A percentile compares a stretch with the other conserved stretches of the same genome.
Conservation (phyloP, 768 basidiomycete genomes). For the Agrocybe chaxingu region DNA sequence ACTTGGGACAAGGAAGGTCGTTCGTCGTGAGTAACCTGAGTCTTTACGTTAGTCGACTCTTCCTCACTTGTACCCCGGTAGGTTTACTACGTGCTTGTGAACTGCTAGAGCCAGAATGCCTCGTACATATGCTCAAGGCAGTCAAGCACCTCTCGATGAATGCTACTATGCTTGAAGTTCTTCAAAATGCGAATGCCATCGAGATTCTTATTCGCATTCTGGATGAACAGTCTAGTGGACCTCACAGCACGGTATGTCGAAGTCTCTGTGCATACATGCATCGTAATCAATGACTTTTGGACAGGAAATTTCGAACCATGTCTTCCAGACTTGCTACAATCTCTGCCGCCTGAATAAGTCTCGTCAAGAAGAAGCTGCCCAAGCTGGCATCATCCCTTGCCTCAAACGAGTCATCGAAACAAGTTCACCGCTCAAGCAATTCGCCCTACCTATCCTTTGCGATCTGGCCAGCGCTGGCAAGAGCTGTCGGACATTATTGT, state of each 20-base stretch:
- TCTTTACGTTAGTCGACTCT: neutral
- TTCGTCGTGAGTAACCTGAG: slow-evolving; percentile 65
- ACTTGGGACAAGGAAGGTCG: slow-evolving; percentile 83
- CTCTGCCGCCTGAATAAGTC: slow-evolving; percentile 93
- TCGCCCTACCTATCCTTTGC: slow-evolving; percentile 94
- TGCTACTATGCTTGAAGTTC: slow-evolving; percentile 80
- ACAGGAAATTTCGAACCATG: slow-evolving; percentile 95
- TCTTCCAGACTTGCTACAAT: slow-evolving; percentile 97
- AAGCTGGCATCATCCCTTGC: slow-evolving; percentile 91
- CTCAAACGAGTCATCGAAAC: slow-evolving; percentile 86
- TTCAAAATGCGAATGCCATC: slow-evolving; percentile 95
- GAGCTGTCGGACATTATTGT: slow-evolving; percentile 82
- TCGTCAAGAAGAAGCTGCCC: slow-evolving; percentile 95
- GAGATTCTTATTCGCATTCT: slow-evolving; percentile 86
- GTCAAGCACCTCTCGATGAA: slow-evolving; percentile 97
- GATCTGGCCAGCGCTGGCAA: slow-evolving; percentile 95
- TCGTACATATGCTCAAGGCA: slow-evolving; percentile 88
- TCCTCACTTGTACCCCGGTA: slow-evolving; percentile 24
- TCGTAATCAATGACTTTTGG: slow-evolving; percentile 2
- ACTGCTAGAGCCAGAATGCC: slow-evolving; percentile 80
- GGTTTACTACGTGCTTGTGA: slow-evolving; percentile 87
- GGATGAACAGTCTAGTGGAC: slow-evolving; percentile 74
- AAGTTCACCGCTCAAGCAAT: slow-evolving; percentile 92
- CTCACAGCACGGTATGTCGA: slow-evolving; percentile 71
- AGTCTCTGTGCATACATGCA: neutral